Percentiles rank a stretch among this genome's conserved stretches.
phyloP scores from a whole-genome alignment of 768 basidiomycete genomes.

The Russula sp. region DNA sequence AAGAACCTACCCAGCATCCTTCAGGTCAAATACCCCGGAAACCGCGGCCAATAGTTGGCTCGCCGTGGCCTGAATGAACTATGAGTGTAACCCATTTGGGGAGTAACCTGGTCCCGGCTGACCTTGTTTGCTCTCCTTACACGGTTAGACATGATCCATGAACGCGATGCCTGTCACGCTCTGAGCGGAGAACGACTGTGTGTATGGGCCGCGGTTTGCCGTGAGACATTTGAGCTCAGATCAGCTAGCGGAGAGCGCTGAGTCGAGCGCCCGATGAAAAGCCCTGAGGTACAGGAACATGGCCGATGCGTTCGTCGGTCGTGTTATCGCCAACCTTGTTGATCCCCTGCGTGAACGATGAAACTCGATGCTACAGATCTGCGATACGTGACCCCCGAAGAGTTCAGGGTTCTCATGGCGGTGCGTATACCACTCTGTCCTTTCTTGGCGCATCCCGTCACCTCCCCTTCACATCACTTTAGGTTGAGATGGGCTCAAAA shows the following conservation, averaged over 20 bases:
- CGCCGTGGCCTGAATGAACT: slow-evolving; percentile 17
- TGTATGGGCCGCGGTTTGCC: not conserved
- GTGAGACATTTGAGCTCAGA: no score
- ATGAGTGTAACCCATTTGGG: not conserved
- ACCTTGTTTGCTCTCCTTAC: slow-evolving; percentile 29
- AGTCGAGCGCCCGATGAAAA: not conserved
- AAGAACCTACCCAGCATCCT: slow-evolving; percentile 7
- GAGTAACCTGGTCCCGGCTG: not conserved
- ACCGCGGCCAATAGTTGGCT: slow-evolving; percentile 13
- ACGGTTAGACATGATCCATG: slow-evolving; percentile 23
- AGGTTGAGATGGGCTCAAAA: slow-evolving; percentile 98
- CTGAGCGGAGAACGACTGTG: no score
- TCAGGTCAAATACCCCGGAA: slow-evolving; percentile 1
- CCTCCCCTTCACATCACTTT: not conserved
- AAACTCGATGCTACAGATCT: slow-evolving; percentile 94
- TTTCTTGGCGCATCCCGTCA: not conserved
- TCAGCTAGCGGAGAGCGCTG: slow-evolving; percentile 16
- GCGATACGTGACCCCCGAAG: slow-evolving; percentile 86
- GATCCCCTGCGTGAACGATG: slow-evolving; percentile 48
- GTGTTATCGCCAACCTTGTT: slow-evolving; percentile 9
- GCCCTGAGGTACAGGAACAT: no score
- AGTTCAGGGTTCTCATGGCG: slow-evolving; percentile 95
- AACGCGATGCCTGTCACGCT: not conserved
- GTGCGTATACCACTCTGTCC: slow-evolving; percentile 40
- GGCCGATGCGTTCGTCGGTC: no score